phyloP scores from a whole-genome alignment of 306 rosid genomes.

The Quercus aquifolioides region DNA sequence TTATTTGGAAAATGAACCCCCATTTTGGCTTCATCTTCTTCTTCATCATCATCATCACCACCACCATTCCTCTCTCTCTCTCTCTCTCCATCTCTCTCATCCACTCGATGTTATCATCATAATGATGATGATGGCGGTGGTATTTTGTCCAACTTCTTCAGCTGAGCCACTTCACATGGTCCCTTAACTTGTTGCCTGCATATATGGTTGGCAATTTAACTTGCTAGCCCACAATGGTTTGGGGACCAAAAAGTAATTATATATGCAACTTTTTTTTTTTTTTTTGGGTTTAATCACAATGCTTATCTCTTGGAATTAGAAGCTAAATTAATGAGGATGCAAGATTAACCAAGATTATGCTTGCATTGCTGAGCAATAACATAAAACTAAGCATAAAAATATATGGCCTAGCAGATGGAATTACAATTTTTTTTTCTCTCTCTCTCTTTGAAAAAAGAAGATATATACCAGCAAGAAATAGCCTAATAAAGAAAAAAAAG shows the following conservation, averaged over 20 bases:
- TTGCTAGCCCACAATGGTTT: conserved; percentile 23
- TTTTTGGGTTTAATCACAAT: neutral
- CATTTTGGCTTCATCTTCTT: conserved; percentile 63
- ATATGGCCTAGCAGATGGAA: neutral
- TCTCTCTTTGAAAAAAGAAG: neutral
- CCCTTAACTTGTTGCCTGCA: conserved; percentile 18
- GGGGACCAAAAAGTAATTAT: conserved; percentile 21
- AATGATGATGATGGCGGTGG: conserved; percentile 39
- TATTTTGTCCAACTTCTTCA: conserved; percentile 50
- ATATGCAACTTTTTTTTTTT: neutral
- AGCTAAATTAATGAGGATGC: too few relatives aligned
- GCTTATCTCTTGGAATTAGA: neutral
- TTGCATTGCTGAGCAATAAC: neutral
- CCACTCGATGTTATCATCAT: conserved; percentile 30
- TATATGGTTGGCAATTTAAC: conserved; percentile 16
- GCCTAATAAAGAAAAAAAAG: neutral
- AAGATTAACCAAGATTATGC: neutral
- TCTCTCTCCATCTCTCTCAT: conserved; percentile 14
- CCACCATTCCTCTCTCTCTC: conserved; percentile 17
- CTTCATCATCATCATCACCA: conserved; percentile 40
- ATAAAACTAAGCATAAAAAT: neutral
- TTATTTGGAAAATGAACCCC: conserved; percentile 68
- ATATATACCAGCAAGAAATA: neutral
- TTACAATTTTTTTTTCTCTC: neutral
- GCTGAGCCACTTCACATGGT: conserved; percentile 44